Percentiles rank a stretch among this genome's conserved stretches.
These are phyloP conservation scores for Entomortierella beljakovae DNA, from an alignment of 192 early-diverging fungal species.

Conservation along the genomic window DNA sequence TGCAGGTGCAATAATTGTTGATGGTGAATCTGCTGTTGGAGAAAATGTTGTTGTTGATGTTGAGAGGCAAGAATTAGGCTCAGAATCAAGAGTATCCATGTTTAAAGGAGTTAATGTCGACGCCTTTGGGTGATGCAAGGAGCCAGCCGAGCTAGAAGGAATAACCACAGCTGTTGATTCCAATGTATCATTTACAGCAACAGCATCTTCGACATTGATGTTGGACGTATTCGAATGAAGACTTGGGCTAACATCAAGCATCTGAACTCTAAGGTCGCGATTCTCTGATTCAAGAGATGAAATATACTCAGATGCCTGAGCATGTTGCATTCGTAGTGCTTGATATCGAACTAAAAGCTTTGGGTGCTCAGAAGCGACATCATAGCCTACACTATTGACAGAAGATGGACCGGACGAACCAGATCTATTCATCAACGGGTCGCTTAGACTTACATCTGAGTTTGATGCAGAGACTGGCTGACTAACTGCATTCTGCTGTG, in stretches of 20 bases:
- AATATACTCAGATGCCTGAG: conserved; percentile 36
- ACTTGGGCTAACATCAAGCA: conserved; percentile 4
- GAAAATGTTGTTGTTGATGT: conserved; percentile 1
- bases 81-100: neutral
- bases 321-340: conserved; percentile 19
- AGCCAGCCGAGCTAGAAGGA: neutral
- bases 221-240: neutral
- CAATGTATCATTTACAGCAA: neutral
- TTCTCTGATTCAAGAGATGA: conserved; percentile 23
- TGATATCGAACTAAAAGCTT: conserved; percentile 30
- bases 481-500: neutral
- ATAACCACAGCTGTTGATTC: neutral
- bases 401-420: neutral
- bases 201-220: neutral
- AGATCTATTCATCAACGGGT: neutral
- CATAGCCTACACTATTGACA: conserved; percentile 41
- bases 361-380: conserved; percentile 26
- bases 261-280: conserved; percentile 24
- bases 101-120: conserved; percentile 15
- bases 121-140: conserved; percentile 18
- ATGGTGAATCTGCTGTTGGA: conserved; percentile 1
- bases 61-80: neutral
- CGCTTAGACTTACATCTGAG: neutral
- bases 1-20: conserved; percentile 4
- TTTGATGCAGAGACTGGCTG: neutral